These are phyloP conservation scores for Vigna unguiculata DNA, from an alignment of 306 rosid species.

Conservation along the genomic window DNA sequence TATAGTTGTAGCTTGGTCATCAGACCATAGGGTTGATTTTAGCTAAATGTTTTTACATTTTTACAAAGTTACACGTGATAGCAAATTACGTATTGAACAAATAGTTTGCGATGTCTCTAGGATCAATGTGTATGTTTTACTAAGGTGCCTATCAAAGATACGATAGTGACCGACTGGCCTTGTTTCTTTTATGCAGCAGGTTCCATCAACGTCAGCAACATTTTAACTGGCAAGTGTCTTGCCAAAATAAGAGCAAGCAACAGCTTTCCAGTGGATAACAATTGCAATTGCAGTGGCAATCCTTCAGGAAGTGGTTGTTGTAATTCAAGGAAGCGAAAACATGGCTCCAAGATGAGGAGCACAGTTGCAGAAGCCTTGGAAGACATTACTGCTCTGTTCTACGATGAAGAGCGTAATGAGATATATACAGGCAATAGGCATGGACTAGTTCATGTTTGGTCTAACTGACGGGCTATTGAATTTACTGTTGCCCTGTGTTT, in stretches of 20 bases:
- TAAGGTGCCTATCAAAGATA: background rate
- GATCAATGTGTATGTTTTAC: slow-evolving; percentile 19
- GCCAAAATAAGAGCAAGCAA: slow-evolving; percentile 89
- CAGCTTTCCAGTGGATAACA: slow-evolving; percentile 59
- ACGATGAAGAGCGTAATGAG: slow-evolving; percentile 97
- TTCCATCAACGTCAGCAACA: slow-evolving; percentile 96
- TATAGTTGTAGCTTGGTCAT: background rate
- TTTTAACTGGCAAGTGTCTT: slow-evolving; percentile 95
- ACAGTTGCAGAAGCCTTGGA: slow-evolving; percentile 97
- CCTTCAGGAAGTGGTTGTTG: slow-evolving; percentile 56
- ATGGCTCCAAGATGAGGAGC: slow-evolving; percentile 72
- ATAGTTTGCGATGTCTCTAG: slow-evolving; percentile 16
- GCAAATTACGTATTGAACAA: background rate
- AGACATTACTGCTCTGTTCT: slow-evolving; percentile 98
- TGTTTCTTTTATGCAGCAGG: slow-evolving; percentile 76
- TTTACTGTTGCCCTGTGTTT: slow-evolving; percentile 47
- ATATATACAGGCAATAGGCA: slow-evolving; percentile 93
- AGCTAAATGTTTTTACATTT: background rate
- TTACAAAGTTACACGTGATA: slow-evolving; percentile 15
- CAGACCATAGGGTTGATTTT: slow-evolving; percentile 22
- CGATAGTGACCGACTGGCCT: slow-evolving; percentile 43
- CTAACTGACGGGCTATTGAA: slow-evolving; percentile 60
- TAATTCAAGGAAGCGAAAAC: slow-evolving; percentile 62
- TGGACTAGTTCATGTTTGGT: slow-evolving; percentile 98
- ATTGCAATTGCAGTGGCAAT: slow-evolving; percentile 60